Evolutionary conservation across 2,329 filamentous ascomycete genomes (phyloP), one percentile per base, ranked within the genome.

Genomic region (Calcarisporium arbuscula): DNA sequence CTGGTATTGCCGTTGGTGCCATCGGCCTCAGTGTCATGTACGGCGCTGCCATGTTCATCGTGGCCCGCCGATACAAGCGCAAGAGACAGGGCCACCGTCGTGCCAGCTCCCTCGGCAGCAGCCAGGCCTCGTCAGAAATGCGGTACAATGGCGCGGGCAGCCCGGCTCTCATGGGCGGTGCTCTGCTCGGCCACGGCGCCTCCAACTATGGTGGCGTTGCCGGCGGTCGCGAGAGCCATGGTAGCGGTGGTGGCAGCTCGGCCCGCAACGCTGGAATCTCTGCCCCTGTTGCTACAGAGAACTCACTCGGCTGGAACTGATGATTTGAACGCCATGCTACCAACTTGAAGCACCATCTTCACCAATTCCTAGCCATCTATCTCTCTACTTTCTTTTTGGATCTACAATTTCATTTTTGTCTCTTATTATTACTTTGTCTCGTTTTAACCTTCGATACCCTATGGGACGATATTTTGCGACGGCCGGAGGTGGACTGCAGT

Each of bases 281-380:
- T 42, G 85, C 86, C 21, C 89, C 89, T 4, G 84, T 95, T 44
- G 89, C 89, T 60, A 83, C 88, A 4, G 88, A 94, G 68, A 95
- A 95, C 72, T 94, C 87, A 33, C 75, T 95, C 46, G 89, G 89
- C 51, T 95, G 89, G 89, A 94, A 94, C 68, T 95, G 45, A 59
- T 44, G 44, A 43, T 36, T 21, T 34, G 19, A 19, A 40, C 23
- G 30, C 25, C 34, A 26, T 18, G 18, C 17, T 8, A 14, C 14
- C 22, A 14, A n/a, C 18, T 32, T 38, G 21, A 30, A 26, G 23
- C 29, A 27, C 19, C 25, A 20, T 29, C 14, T 39, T 28, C 34
- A 41, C 35, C 29, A 33, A 39, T 35, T 33, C 42, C 40, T 38
- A 41, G 30, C 25, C 32, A 36, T 46, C 34, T 51, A 40, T 47